Evolutionary conservation across 2,329 filamentous ascomycete genomes (phyloP), one percentile per base, ranked within the genome.

Genomic region (Chaetothyriales sp.): DNA sequence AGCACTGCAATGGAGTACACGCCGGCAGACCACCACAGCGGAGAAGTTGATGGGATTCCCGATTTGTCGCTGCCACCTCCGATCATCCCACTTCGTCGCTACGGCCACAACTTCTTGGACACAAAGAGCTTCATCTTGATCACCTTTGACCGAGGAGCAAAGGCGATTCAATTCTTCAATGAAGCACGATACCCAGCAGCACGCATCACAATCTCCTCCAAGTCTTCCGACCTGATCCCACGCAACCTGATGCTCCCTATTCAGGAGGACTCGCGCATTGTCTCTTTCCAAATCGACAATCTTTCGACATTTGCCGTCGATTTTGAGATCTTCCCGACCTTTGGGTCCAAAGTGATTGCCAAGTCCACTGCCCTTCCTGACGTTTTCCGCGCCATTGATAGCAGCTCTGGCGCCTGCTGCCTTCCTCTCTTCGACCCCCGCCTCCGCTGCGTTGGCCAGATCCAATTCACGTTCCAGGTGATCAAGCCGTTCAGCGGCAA

Each of bases 21-120:
- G 1, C 53, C 53, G 15, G 52, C 55, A 36, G 53, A 54, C 28
- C 47, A 50, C 10, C 47, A 50, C 10, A 22, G 48, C 15, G 44
- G 36, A 10, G 59, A 61, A 46, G 78, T 78, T 0, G 90, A 96
- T 67, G 86, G 85, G 1, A 98, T 98, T 51, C 92, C 92, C 1
- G 80, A 88, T 56, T 80, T 98, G 28, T 89, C 90, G 59, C 75
- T 98, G 10, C 92, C 92, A 19, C 92, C 92, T 18, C 92, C 92
- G 0, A 96, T 98, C 57, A 95, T 98, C 58, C 92, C 92, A 0
- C 74, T 96, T 46, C 80, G 92, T 59, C 79, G 92, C 60, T 98
- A 98, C 61, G 92, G 92, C 15, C 92, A 98, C 70, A 98, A 96
- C 67, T 98, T 98, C 73, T 75, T 98, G 36, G 92, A 98, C 63